phyloP scores from a whole-genome alignment of 2,329 filamentous ascomycete species.

The Huntiella savannae region DNA sequence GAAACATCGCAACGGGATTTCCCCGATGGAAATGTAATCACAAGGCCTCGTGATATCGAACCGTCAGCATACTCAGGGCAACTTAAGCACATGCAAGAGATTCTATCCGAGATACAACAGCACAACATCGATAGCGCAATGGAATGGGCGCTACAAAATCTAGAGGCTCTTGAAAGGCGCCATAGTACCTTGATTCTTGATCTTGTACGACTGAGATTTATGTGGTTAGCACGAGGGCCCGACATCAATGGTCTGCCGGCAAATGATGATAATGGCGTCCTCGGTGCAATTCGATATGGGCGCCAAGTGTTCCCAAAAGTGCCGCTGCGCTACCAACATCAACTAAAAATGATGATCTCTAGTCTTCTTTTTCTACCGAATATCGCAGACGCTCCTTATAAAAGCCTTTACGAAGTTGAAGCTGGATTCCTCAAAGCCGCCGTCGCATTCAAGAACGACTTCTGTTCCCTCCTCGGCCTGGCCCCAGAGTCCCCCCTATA shows the following conservation, averaged over 20 bases:
- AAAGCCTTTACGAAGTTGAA: constrained; percentile 53
- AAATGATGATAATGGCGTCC: constrained; percentile 32
- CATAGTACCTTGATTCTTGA: constrained; percentile 94
- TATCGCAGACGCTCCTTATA: constrained; percentile 58
- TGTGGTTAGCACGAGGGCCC: constrained; percentile 63
- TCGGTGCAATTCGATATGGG: constrained; percentile 58
- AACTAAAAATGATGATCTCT: constrained; percentile 19
- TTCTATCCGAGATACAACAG: constrained; percentile 32
- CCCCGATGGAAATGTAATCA: too few relatives aligned
- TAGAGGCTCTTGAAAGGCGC: constrained; percentile 50
- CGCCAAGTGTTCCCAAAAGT: constrained; percentile 56
- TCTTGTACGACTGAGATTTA: constrained; percentile 70
- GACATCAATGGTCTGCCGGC: constrained; percentile 35
- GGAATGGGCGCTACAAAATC: constrained; percentile 60
- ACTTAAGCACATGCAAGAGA: constrained; percentile 80
- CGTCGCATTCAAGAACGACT: constrained; percentile 78
- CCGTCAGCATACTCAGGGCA: constrained; percentile 20
- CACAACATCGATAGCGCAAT: constrained; percentile 70
- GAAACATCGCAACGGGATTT: constrained; percentile 28
- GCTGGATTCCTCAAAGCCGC: constrained; percentile 68
- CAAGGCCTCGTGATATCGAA: too few relatives aligned
- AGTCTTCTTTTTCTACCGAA: constrained; percentile 67
- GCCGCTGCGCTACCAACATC: constrained; percentile 62
- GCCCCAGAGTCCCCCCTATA: constrained; percentile 87
- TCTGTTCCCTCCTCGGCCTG: constrained; percentile 77